Evolutionary conservation across 192 early-diverging fungal species (phyloP), one percentile per base, ranked within the genome.

Genomic region (Coemansia sp.): DNA sequence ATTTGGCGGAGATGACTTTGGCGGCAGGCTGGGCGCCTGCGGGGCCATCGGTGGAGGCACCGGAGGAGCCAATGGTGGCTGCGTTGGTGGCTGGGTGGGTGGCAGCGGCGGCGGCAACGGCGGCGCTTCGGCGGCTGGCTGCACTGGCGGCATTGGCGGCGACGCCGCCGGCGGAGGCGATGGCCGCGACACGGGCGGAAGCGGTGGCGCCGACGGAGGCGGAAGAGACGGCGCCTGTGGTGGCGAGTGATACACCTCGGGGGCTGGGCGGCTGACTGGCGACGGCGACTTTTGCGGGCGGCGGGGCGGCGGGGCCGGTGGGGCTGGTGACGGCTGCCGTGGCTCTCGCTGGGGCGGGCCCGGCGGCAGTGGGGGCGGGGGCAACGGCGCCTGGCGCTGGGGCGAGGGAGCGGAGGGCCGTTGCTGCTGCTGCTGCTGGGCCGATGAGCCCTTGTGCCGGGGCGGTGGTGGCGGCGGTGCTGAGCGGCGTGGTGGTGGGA

Each of bases 381-480:
- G 45, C 21, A 44, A 5, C 10, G 43, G 44, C 21, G 45, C 52
- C 29, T 53, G 60, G 7, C 51, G 21, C 21, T 17, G 19, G 10
- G 47, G 31, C 21, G 53, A 14, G 6, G 47, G 31, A 29, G 53
- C 40, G 11, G 47, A 20, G 6, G 51, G 30, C 8, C 28, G 19
- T 3, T 31, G 50, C 50, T 52, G 65, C 39, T 39, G 36, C 8
- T n/a, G n/a, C 34, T 35, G 34, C 34, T 5, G 34, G 34, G 34
- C 11, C 34, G 34, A 2, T 5, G 41, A 48, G 3, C 26, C 47
- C 29, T 51, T 53, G 35, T 54, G 34, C 31, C 65, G 25, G 22
- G 53, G 59, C 22, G 60, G 68, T 2, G 66, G 59, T 25, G 63
- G 63, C 22, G 47, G 50, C 45, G 62, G 55, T 2, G 55, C 43